Conservation (phyloP, 1,139 yeast genomes). For the Debaryomyces fabryi region DNA sequence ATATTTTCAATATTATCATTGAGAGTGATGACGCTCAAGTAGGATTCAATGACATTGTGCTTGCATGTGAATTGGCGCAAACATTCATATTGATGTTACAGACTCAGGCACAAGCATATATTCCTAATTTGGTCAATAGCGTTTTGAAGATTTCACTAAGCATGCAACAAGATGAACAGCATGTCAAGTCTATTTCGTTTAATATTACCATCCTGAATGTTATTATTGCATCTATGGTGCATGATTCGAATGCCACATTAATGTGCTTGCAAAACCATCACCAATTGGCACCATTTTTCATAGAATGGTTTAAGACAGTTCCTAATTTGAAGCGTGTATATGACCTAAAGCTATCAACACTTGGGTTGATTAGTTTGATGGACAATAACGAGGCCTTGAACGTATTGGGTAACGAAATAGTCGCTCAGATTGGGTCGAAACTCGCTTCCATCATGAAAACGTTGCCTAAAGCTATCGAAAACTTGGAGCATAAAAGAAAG, state of each 20-base stretch:
- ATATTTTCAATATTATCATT: conserved; percentile 40
- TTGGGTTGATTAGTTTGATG: conserved; percentile 65
- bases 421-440: conserved; percentile 43
- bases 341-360: conserved; percentile 74
- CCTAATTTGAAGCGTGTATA: conserved; percentile 70
- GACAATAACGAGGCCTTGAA: conserved; percentile 25
- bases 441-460: conserved; percentile 54
- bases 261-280: conserved; percentile 50
- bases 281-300: conserved; percentile 56
- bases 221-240: conserved; percentile 65
- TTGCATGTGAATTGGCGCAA: conserved; percentile 58
- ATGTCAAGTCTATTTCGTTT: conserved; percentile 42
- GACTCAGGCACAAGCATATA: conserved; percentile 38
- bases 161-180: conserved; percentile 15
- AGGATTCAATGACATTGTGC: conserved; percentile 52
- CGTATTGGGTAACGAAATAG: conserved; percentile 19
- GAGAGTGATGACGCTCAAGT: conserved; percentile 38
- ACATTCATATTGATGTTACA: conserved; percentile 54
- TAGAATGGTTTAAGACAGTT: conserved; percentile 65
- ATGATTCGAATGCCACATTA: conserved; percentile 61
- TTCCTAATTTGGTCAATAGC: conserved; percentile 41
- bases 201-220: conserved; percentile 65
- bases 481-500: conserved; percentile 64
- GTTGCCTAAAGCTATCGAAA: conserved; percentile 71
- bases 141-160: conserved; percentile 17